Base-by-base conservation (phyloP, 2,329 filamentous ascomycete genomes). In the Rhinocladiella similis region DNA sequence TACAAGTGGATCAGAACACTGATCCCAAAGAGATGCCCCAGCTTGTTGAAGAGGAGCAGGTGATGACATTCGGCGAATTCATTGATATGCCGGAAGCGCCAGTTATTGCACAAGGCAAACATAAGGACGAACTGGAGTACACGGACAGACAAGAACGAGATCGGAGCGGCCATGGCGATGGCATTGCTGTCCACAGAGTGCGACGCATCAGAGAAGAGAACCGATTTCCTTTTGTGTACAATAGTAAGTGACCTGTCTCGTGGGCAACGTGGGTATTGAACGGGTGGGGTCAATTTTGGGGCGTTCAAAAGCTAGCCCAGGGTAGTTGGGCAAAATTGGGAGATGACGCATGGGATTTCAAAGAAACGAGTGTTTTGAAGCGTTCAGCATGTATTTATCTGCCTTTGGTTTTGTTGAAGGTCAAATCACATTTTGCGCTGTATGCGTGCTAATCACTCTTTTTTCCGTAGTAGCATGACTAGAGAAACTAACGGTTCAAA, bases 31-130 rank as follows among this genome's bases (percentile, higher is more conserved):
- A 25, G 45, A 35, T 42, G 16, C 49, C 45, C 2, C 22, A 50
- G 13, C 39, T 53, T 1, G 36, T 42, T 19, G 22, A 33, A 19
- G 52, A 58, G 38, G 54, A 50, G 41, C 43, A 49, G 29, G 51
- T 47, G 19, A 62, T 61, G 58, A 57, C 25, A 1, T 61, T 62
- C 25, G 12, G 43, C 27, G 57, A 66, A 25, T 64, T 65, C 42
- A 49, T 64, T 4, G 63, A 59, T 2, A 27, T 56, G 29, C 55
- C 56, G 10, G 41, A 53, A 14, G 22, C 57, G 38, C 50, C 54
- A 16, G 53, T 59, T 33, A 49, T 63, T 35, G 56, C 53, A 27
- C 20, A 46, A 19, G 42, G 42, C 13, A 52, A 39, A 10, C 45
- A 48, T 4, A 53, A 54, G 22, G 55, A 54, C 20, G 52, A 60